Base-by-base conservation (phyloP, 2,329 filamentous ascomycete species). In the Aureobasidium musti region DNA sequence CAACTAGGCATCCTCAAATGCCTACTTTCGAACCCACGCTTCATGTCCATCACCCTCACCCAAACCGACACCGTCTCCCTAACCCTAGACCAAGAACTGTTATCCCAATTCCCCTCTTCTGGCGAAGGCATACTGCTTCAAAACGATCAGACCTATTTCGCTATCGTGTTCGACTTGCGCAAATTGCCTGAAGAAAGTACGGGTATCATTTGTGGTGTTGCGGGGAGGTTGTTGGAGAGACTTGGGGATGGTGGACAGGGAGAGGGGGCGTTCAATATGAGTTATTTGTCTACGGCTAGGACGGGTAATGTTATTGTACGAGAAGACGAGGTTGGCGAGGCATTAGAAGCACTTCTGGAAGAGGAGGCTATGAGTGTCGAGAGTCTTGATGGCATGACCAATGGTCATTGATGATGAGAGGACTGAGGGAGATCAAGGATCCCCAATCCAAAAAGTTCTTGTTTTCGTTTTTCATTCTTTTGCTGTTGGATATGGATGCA, bases 161-260 rank as follows among this genome's bases (percentile, higher is more conserved):
- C 95, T 1, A 95, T 99, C 71, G 94, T 92, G 67, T 84, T 99
- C 3, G 92, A 98, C 72, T 83, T 99, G 30, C 87, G 86, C 23
- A 87, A 87, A 49, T 81, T 98, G 47, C 91, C 94, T 0, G 84
- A 94, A 49, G 92, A 97, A 76, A 92, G 92, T 8, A 96, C 93
- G 0, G 94, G 94, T 26, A 97, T 99, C 67, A 92, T 99, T 3
- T 97, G 93, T 71, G 94, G 95, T 33, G 91, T 99, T 2, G 93
- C 94, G 0, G 91, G 92, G 30, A 85, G 88, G 65, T 82, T 98
- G 33, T 90, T 92, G 0, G 87, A 90, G 59, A 90, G 91, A 53
- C 88, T 91, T 45, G 70, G 69, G 14, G 72, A 73, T 28, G 66
- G 43, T 19, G 53, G 53, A 1, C 63, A 50, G 13, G 53, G 54